Evolutionary conservation across 2,329 filamentous ascomycete genomes (phyloP).

Genomic region (Incumbomyces lentus): DNA sequence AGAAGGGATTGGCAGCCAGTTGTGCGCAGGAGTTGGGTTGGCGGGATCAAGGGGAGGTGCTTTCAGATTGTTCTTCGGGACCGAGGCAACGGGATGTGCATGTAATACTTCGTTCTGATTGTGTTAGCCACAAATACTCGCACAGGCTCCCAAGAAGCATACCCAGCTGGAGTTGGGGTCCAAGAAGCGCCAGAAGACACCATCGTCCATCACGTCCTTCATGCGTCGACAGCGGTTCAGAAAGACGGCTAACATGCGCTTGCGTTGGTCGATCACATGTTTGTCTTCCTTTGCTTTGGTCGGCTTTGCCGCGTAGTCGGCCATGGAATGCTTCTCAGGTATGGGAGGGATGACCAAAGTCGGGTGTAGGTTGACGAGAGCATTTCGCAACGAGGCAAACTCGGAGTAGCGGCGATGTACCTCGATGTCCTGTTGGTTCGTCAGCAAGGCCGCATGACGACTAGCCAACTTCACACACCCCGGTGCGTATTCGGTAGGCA

Average conservation of each 20-base stretch:
- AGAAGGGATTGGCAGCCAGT: conserved; percentile 76
- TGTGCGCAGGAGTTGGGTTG: conserved; percentile 80
- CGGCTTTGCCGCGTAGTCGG: conserved; percentile 94
- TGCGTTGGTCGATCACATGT: conserved; percentile 89
- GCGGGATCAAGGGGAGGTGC: conserved; percentile 90
- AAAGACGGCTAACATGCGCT: conserved; percentile 94
- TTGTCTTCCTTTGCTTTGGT: conserved; percentile 97
- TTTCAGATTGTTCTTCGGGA: conserved; percentile 89
- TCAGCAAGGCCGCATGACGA: not conserved
- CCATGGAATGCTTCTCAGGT: conserved; percentile 97
- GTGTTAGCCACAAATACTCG: conserved; percentile 14
- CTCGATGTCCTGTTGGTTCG: conserved; percentile 64
- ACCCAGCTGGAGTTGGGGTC: conserved; percentile 99
- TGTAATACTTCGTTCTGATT: conserved; percentile 82
- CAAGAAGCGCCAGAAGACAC: conserved; percentile 94
- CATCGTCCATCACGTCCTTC: conserved; percentile 83
- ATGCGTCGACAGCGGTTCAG: conserved; percentile 86
- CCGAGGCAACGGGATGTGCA: conserved; percentile 77
- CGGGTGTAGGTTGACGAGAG: conserved; percentile 81
- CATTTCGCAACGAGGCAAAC: conserved; percentile 81
- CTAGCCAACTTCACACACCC: conserved; percentile 45
- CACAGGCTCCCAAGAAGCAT: conserved; percentile 25
- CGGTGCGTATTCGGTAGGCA: conserved; percentile 92
- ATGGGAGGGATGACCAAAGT: conserved; percentile 94
- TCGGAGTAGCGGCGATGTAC: conserved; percentile 93